These are phyloP conservation scores for Saprolegnia parasitica DNA, from an alignment of 352 stramenopile species.

Conservation along the genomic window DNA sequence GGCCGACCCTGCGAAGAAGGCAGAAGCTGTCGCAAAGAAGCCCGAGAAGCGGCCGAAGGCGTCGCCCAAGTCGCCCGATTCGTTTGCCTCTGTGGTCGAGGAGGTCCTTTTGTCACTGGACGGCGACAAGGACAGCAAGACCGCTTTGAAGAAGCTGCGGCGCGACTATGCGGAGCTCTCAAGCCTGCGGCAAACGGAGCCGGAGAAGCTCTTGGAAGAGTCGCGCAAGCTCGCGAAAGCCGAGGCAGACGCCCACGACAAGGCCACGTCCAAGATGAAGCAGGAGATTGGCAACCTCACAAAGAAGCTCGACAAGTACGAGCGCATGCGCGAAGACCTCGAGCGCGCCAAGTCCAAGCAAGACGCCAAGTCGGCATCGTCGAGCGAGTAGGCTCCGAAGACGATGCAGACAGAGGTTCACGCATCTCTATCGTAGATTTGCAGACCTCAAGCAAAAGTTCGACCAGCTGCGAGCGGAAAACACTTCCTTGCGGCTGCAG, in stretches of 20 bases:
- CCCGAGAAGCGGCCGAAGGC: neutral
- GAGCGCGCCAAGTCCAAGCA: constrained; percentile 49
- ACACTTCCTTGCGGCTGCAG: constrained; percentile 36
- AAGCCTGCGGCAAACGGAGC: constrained; percentile 58
- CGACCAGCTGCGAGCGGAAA: constrained; percentile 33
- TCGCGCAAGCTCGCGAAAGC: constrained; percentile 50
- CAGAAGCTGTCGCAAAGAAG: neutral
- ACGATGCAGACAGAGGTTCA: constrained; percentile 29
- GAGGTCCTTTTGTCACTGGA: constrained; percentile 10
- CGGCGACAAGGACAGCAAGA: constrained; percentile 19
- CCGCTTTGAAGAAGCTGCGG: constrained; percentile 22
- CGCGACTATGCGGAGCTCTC: constrained; percentile 23
- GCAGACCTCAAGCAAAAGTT: constrained; percentile 17
- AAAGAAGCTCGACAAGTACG: constrained; percentile 45
- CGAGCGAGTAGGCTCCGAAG: constrained; percentile 11
- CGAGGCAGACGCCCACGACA: constrained; percentile 69
- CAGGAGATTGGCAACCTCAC: constrained; percentile 56
- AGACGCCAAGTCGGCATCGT: constrained; percentile 24
- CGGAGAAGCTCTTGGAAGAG: constrained; percentile 56
- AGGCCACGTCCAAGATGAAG: constrained; percentile 65
- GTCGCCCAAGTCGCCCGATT: neutral
- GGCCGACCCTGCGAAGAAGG: neutral
- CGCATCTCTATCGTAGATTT: constrained; percentile 12
- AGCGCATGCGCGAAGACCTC: constrained; percentile 42
- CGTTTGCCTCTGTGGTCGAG: constrained; percentile 17